Percentiles rank a stretch among this genome's conserved stretches.
Conservation (phyloP, 1,284 basidiomycete species). For the Microbotryomycetes sp. region DNA sequence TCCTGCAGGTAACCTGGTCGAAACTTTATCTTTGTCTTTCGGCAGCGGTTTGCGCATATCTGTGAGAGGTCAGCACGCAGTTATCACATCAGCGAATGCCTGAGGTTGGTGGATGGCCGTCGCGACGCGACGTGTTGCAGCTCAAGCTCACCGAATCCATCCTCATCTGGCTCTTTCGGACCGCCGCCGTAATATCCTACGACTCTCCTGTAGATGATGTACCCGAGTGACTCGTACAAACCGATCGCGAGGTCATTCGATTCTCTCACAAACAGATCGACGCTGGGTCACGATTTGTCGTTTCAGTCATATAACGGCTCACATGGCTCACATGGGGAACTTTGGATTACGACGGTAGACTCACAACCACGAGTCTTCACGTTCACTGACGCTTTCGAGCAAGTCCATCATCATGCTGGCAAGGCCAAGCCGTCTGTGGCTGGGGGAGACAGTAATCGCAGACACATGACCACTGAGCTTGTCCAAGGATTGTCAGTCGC, state of each 20-base stretch:
- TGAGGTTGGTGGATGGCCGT: not conserved
- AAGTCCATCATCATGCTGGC: conserved; percentile 73
- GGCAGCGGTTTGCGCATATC: conserved; percentile 83
- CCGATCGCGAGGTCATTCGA: conserved; percentile 65
- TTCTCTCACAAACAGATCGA: conserved; percentile 84
- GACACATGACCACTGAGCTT: conserved; percentile 67
- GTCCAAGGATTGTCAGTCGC: not conserved
- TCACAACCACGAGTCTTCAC: conserved; percentile 37
- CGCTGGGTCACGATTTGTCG: conserved; percentile 53
- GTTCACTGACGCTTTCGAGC: conserved; percentile 73
- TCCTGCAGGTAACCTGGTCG: conserved; percentile 56
- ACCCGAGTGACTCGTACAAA: conserved; percentile 82
- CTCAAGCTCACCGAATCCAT: conserved; percentile 70
- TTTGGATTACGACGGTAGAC: conserved; percentile 9
- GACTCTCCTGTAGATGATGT: conserved; percentile 77
- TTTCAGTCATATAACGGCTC: conserved; percentile 48
- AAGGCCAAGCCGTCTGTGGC: conserved; percentile 75
- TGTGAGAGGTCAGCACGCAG: conserved; percentile 38
- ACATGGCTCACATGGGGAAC: not conserved
- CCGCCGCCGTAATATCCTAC: conserved; percentile 77
- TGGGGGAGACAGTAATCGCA: conserved; percentile 81
- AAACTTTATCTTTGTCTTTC: conserved; percentile 49
- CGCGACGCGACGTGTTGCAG: not conserved
- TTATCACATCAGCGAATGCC: not conserved
- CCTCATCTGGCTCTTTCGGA: conserved; percentile 71